Evolutionary conservation across 352 stramenopile genomes (phyloP).

Genomic region (Phytophthora multivora): DNA sequence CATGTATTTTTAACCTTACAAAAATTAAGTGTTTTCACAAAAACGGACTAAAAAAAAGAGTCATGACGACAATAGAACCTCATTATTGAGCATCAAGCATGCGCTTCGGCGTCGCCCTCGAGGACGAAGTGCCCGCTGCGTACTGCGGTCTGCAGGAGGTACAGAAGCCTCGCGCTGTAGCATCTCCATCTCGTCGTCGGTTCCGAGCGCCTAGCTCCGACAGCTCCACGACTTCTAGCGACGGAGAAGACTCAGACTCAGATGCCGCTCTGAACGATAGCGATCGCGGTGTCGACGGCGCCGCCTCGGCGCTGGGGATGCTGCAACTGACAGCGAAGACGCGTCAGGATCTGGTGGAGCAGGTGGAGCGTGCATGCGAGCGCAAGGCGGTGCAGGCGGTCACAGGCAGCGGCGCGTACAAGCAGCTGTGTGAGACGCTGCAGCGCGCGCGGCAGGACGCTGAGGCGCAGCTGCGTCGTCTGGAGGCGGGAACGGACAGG

Average conservation of each 20-base stretch:
- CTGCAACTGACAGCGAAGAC: conserved; percentile 37
- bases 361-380: conserved; percentile 70
- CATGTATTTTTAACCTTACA: not conserved
- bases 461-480: conserved; percentile 42
- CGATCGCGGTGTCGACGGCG: conserved; percentile 12
- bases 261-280: conserved; percentile 1
- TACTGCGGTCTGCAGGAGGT: conserved; percentile 10
- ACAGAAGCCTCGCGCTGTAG: not conserved
- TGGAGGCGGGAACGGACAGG: conserved; percentile 17
- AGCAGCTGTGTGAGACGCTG: conserved; percentile 62
- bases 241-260: conserved; percentile 32
- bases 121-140: conserved; percentile 28
- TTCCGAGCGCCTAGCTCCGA: conserved; percentile 60
- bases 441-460: conserved; percentile 59
- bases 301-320: conserved; percentile 21
- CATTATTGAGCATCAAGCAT: conserved; percentile 34
- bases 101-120: conserved; percentile 51
- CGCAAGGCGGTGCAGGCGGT: conserved; percentile 59
- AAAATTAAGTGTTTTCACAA: not conserved
- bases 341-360: conserved; percentile 62
- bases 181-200: not conserved
- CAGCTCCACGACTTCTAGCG: conserved; percentile 54
- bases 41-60: conserved; percentile 1
- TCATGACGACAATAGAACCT: not conserved
- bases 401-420: conserved; percentile 59